These are phyloP conservation scores for Aspergillus neotritici DNA, from an alignment of 2,329 filamentous ascomycete species.

Conservation along the genomic window DNA sequence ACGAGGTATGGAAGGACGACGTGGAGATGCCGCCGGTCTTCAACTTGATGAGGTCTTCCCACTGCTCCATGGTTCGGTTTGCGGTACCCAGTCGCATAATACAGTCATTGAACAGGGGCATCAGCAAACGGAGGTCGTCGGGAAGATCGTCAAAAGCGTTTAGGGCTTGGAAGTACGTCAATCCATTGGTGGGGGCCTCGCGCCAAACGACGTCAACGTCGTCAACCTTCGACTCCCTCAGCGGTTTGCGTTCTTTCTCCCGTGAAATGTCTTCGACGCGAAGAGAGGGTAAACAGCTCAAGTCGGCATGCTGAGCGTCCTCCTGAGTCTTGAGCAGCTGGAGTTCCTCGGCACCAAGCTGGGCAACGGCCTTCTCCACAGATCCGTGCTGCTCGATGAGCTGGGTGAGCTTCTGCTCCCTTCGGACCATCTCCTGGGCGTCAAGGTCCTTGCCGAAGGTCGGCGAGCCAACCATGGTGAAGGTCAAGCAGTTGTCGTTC, in stretches of 20 bases:
- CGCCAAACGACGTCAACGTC: conserved; percentile 77
- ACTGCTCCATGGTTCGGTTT: conserved; percentile 81
- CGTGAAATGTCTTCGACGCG: conserved; percentile 85
- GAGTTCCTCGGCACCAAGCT: conserved; percentile 71
- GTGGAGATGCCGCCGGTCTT: conserved; percentile 89
- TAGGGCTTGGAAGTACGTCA: conserved; percentile 92
- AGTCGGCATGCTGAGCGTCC: conserved; percentile 73
- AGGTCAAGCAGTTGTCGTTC: conserved; percentile 79
- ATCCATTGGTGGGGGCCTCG: conserved; percentile 86
- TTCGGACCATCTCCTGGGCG: conserved; percentile 67
- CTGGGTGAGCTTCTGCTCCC: conserved; percentile 68
- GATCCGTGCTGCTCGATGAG: conserved; percentile 63
- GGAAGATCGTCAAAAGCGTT: conserved; percentile 74
- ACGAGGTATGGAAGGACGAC: conserved; percentile 75
- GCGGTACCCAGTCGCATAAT: conserved; percentile 91
- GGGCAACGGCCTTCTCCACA: conserved; percentile 63
- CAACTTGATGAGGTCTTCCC: conserved; percentile 92
- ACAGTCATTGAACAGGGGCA: conserved; percentile 85
- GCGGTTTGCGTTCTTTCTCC: conserved; percentile 66
- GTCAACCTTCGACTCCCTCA: conserved; percentile 52
- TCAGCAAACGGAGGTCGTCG: conserved; percentile 73
- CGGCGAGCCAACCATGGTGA: conserved; percentile 86
- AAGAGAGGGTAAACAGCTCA: conserved; percentile 82
- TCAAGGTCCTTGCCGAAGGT: conserved; percentile 68
- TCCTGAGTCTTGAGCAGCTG: conserved; percentile 76